phyloP scores from a whole-genome alignment of 352 stramenopile genomes.

The Globisporangium nodosum region DNA sequence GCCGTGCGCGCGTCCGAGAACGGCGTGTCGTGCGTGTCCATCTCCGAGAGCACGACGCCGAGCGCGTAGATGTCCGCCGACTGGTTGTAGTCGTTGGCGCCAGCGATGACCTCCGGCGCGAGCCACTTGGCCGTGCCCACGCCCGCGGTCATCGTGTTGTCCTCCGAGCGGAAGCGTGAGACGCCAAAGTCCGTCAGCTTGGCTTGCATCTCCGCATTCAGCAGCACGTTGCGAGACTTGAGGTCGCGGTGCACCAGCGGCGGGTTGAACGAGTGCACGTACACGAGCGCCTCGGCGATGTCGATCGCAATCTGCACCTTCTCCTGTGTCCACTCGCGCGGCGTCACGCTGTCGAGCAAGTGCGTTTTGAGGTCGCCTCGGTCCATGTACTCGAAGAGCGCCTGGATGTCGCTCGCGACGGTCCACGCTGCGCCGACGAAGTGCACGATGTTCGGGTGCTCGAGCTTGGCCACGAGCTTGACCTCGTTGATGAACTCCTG shows the following conservation, averaged over 20 bases:
- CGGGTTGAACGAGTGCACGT: slow-evolving; percentile 39
- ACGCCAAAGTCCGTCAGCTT: slow-evolving; percentile 39
- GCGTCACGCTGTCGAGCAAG: too few relatives aligned
- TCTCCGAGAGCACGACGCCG: slow-evolving; percentile 74
- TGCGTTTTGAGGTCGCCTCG: too few relatives aligned
- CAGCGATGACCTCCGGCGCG: slow-evolving; percentile 45
- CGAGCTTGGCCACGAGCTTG: slow-evolving; percentile 36
- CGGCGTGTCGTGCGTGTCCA: slow-evolving; percentile 58
- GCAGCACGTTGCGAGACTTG: slow-evolving; percentile 38
- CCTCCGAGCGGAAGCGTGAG: slow-evolving; percentile 16
- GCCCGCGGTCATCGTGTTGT: too few relatives aligned
- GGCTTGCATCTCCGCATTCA: slow-evolving; percentile 19
- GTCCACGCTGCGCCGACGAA: slow-evolving; percentile 54
- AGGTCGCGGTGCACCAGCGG: slow-evolving; percentile 37
- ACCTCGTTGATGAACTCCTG: slow-evolving; percentile 51
- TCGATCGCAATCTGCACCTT: slow-evolving; percentile 32
- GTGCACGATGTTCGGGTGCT: slow-evolving; percentile 41
- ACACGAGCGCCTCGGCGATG: slow-evolving; percentile 36
- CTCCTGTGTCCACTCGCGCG: too few relatives aligned
- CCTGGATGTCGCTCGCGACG: slow-evolving; percentile 9
- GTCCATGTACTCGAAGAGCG: too few relatives aligned
- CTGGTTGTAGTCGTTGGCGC: slow-evolving; percentile 39
- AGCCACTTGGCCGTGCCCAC: slow-evolving; percentile 40
- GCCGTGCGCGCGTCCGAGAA: slow-evolving; percentile 29
- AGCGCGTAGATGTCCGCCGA: slow-evolving; percentile 41